These are phyloP conservation scores for Penicillium sp. DNA, from an alignment of 2,329 filamentous ascomycete species.

Conservation along the genomic window DNA sequence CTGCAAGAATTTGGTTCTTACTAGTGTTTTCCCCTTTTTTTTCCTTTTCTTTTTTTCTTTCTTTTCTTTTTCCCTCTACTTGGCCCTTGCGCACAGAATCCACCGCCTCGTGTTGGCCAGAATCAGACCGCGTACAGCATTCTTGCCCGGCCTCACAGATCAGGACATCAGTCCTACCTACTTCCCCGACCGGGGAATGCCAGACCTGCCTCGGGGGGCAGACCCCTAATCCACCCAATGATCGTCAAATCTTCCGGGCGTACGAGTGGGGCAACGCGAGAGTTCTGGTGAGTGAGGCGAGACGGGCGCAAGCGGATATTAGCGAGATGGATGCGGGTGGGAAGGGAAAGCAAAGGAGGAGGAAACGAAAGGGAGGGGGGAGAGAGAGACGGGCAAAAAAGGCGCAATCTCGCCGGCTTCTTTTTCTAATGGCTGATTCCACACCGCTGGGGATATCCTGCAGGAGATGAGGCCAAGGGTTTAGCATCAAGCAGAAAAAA, in stretches of 20 bases:
- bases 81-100: not conserved
- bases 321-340: not conserved
- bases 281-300: not conserved
- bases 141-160: not conserved
- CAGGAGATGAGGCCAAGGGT: not conserved
- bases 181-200: not conserved
- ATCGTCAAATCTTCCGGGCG: not conserved
- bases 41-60: not conserved
- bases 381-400: not conserved
- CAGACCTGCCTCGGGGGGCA: not conserved
- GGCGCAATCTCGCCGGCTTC: not conserved
- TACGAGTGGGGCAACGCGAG: not conserved
- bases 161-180: not conserved
- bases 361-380: not conserved
- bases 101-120: not conserved
- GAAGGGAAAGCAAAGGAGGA: not conserved
- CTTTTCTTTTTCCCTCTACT: not conserved
- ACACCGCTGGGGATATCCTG: not conserved
- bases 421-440: not conserved
- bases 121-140: not conserved
- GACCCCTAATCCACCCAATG: not conserved
- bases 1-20: too few species aligned
- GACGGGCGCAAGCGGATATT: not conserved
- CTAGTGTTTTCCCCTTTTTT: not conserved
- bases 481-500: not conserved